Evolutionary conservation across 768 basidiomycete genomes (phyloP).

Genomic region (Epithele typhae): DNA sequence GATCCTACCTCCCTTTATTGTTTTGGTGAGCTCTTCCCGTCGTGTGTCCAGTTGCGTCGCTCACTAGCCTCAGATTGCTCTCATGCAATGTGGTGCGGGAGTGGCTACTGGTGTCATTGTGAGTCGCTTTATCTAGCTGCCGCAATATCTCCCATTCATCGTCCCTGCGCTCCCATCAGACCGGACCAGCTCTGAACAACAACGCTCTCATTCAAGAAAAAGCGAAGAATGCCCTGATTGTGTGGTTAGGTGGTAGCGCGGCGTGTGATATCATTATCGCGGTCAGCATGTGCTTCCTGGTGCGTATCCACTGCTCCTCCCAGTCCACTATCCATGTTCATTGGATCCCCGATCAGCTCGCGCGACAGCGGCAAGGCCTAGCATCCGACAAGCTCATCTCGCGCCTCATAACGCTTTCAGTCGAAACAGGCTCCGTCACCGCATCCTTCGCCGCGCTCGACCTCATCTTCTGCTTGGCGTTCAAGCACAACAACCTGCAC

Average conservation of each 20-base stretch:
- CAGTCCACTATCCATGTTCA: too few species aligned
- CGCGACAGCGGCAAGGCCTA: not conserved
- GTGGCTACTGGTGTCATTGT: not conserved
- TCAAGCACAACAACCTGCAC: conserved; percentile 5
- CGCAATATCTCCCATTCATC: not conserved
- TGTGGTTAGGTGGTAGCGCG: conserved; percentile 4
- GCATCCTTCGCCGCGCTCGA: conserved; percentile 1
- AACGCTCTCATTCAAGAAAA: not conserved
- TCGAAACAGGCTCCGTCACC: conserved; percentile 1
- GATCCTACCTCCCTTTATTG: not conserved
- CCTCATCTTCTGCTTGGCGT: conserved; percentile 1
- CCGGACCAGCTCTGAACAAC: not conserved
- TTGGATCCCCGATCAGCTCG: too few species aligned
- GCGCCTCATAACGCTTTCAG: not conserved
- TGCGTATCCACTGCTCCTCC: not conserved
- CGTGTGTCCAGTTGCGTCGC: too few species aligned
- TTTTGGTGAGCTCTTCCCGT: not conserved
- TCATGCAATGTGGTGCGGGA: not conserved
- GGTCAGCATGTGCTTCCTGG: conserved; percentile 1
- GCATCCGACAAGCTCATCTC: not conserved
- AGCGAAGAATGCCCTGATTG: not conserved
- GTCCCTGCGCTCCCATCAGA: too few species aligned
- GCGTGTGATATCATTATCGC: conserved; percentile 4
- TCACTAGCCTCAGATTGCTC: not conserved
- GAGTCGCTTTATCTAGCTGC: too few species aligned